Conservation (phyloP, 2,329 filamentous ascomycete species). For the Scedosporium aurantiacum region DNA sequence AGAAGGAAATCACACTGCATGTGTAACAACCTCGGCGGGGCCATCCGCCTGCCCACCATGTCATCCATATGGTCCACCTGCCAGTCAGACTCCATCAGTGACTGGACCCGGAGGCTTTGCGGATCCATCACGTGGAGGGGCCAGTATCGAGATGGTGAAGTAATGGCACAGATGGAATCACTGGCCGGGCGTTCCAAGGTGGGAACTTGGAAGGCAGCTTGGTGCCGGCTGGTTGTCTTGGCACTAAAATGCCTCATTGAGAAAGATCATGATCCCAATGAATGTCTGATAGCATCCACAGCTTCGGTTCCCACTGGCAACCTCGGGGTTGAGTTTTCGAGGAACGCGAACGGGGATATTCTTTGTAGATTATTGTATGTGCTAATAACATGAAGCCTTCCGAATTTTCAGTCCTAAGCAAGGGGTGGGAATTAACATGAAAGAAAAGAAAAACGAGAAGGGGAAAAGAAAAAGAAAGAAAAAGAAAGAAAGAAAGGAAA, state of each 20-base stretch:
- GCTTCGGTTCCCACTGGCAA: not conserved
- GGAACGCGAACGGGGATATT: too few relatives aligned
- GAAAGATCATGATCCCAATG: not conserved
- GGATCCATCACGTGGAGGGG: not conserved
- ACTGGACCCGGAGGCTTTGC: not conserved
- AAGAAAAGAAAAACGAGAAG: too few relatives aligned
- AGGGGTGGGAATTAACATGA: too few relatives aligned
- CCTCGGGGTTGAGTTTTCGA: not conserved
- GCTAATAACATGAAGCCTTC: too few relatives aligned
- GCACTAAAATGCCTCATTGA: not conserved
- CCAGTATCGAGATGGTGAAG: too few relatives aligned
- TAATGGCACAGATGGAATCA: not conserved
- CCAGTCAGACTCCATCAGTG: not conserved
- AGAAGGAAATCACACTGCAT: too few relatives aligned
- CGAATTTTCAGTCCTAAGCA: too few relatives aligned
- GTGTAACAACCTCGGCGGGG: not conserved
- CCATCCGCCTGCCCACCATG: not conserved
- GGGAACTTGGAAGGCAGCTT: too few relatives aligned
- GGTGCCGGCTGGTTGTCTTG: not conserved
- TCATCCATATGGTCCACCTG: not conserved
- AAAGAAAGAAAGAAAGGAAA: too few relatives aligned
- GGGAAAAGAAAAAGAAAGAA: too few relatives aligned
- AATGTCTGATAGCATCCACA: not conserved
- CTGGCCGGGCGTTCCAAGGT: not conserved
- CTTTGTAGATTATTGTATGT: too few relatives aligned